A percentile compares a stretch with the other conserved stretches of the same genome.
Evolutionary conservation across 2,329 filamentous ascomycete species (phyloP).

Genomic region (Ophiocordyceps camponoti-saundersi): DNA sequence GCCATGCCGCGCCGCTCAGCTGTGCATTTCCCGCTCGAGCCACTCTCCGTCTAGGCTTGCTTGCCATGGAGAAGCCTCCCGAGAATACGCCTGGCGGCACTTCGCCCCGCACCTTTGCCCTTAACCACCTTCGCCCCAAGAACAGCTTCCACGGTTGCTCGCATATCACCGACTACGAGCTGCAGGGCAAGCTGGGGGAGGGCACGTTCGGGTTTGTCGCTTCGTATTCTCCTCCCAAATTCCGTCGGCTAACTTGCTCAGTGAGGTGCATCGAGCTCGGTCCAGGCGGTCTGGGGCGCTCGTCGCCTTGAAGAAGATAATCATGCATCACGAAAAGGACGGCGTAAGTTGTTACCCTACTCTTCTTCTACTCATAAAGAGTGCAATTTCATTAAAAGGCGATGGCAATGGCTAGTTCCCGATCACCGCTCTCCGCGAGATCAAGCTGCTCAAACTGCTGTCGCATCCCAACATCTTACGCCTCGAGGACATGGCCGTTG

Average conservation of each 20-base stretch:
- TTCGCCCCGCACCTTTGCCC: constrained; percentile 39
- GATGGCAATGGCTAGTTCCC: constrained; percentile 47
- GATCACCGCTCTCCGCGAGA: constrained; percentile 94
- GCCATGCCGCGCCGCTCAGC: not conserved
- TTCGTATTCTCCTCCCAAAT: not conserved
- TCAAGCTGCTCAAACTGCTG: constrained; percentile 92
- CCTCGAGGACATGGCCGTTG: constrained; percentile 92
- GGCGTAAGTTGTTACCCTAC: constrained; percentile 38
- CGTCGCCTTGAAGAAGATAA: constrained; percentile 91
- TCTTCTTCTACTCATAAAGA: not conserved
- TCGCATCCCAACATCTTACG: constrained; percentile 76
- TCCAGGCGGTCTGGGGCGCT: constrained; percentile 57
- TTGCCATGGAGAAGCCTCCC: constrained; percentile 13
- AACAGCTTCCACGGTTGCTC: constrained; percentile 71
- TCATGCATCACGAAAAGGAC: constrained; percentile 99
- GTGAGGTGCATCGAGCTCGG: constrained; percentile 80
- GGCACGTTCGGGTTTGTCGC: constrained; percentile 71
- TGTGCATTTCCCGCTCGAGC: no score
- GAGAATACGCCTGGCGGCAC: constrained; percentile 19
- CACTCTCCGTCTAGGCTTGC: not conserved
- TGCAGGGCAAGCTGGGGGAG: constrained; percentile 74
- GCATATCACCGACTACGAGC: constrained; percentile 61
- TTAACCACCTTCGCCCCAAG: constrained; percentile 35
- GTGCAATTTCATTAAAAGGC: not conserved
- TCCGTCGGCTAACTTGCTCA: constrained; percentile 12